Evolutionary conservation across 148 eudicot genomes (phyloP).

Genomic region (Cornus kousa): DNA sequence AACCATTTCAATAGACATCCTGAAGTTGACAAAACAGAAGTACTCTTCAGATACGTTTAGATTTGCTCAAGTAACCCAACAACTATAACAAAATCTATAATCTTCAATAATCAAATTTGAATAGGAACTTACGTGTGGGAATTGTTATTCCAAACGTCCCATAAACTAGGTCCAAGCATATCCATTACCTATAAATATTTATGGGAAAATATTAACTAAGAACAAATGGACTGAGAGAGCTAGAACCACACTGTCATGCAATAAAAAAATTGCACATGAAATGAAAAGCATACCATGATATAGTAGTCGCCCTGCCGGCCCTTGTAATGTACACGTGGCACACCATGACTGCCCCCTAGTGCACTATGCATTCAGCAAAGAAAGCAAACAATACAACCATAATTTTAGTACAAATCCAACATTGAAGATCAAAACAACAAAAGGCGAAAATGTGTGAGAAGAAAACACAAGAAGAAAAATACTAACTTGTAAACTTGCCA

Average conservation of each 20-base stretch:
- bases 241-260: neutral
- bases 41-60: neutral
- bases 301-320: constrained; percentile 79
- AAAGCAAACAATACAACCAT: constrained; percentile 6
- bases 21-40: constrained; percentile 19
- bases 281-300: constrained; percentile 56
- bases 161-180: constrained; percentile 94
- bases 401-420: neutral
- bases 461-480: constrained; percentile 1
- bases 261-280: constrained; percentile 14
- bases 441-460: neutral
- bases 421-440: neutral
- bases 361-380: constrained; percentile 34
- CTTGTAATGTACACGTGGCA: constrained; percentile 84
- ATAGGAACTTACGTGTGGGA: constrained; percentile 61
- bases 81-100: neutral
- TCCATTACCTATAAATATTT: constrained; percentile 77
- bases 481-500: constrained; percentile 96
- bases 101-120: neutral
- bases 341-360: constrained; percentile 94
- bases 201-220: neutral
- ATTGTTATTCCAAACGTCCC: constrained; percentile 94
- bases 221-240: neutral
- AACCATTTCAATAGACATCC: constrained; percentile 95
- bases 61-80: neutral